Evolutionary conservation across 2,329 filamentous ascomycete genomes (phyloP), one percentile per base, ranked within the genome.

Genomic region (Myriangium duriaei): DNA sequence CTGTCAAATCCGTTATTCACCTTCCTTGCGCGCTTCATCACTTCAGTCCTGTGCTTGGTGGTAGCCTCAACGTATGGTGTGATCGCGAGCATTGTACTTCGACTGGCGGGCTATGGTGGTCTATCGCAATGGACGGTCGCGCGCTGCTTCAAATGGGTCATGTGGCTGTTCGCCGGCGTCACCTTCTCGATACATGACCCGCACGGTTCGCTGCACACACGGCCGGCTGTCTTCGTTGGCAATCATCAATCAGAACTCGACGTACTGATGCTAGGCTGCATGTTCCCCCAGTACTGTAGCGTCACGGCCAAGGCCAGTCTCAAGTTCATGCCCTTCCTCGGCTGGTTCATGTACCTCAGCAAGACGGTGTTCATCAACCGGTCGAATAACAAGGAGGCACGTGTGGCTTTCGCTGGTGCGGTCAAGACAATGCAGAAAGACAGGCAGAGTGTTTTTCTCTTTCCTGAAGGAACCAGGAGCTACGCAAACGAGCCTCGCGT

Each of bases 281-380:
- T 94, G 53, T 96, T 95, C 63, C 91, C 91, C 33, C 78, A 76
- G 52, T 86, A 92, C 68, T 93, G 82, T 68, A 86, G 79, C 53
- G 81, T 98, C 42, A 95, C 88, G 15, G 87, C 88, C 32, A 98
- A 98, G 71, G 78, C 78, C 53, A 81, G 76, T 39, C 66, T 98
- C 53, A 81, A 79, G 58, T 76, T 71, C 45, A 65, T 81, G 24
- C 91, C 91, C 1, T 75, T 98, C 57, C 68, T 98, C 39, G 91
- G 91, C 43, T 94, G 85, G 86, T 98, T 94, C 65, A 98, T 70
- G 67, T 60, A 74, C 34, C 69, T 95, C 42, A 86, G 79, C 47
- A 86, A 87, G 46, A 82, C 84, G 48, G 80, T 98, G 54, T 98
- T 96, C 64, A 93, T 98, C 64, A 85, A 98, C 60, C 82, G 91